Base-by-base conservation (phyloP, 2,329 filamentous ascomycete genomes). In the Cercospora beticola region DNA sequence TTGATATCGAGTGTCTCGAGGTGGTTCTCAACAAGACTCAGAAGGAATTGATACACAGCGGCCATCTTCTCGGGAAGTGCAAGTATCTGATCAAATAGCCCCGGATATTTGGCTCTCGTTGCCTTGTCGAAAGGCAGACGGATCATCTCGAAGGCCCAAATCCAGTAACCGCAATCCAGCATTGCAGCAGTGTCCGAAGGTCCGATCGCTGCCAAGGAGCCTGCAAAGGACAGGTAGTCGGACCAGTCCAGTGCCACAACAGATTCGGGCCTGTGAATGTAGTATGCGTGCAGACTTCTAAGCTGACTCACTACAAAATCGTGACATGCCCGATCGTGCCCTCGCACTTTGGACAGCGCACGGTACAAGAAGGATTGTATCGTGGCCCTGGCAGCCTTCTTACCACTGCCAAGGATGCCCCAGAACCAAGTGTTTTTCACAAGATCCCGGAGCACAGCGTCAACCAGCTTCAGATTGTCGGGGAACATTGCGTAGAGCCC, bases 161-260 rank as follows among this genome's bases (percentile, higher is more conserved):
- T 21, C 62, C 69, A 68, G 68, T 74, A 74, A 40, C 67, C 68
- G 7, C 65, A 52, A 52, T 72, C 69, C 6, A 74, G 67, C 14
- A 75, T 63, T 26, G 56, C 28, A 28, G 58, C 63, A 1, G 70
- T 71, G 63, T 74, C 70, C 21, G 18, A 33, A 12, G 68, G 62
- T 4, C 74, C 70, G 7, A 70, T 49, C 31, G 30, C 46, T 30
- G 73, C 66, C 12, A 74, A 10, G 4, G 40, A 49, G 18, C 62
- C 57, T 16, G 68, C 67, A 28, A 73, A 70, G 5, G 14, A 60
- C 7, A 74, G 60, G 30, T 72, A 72, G 26, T 66, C 59, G n/a
- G 65, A 21, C 69, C 69, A 71, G 52, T 68, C 64, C 10, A 66
- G 40, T 16, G 46, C 31, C 33, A 23, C 66, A 43, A 70, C 14